Percentiles rank a stretch among this genome's conserved stretches.
phyloP scores from a whole-genome alignment of 495 filamentous ascomycete genomes.

The Massariosphaeria phaeospora region DNA sequence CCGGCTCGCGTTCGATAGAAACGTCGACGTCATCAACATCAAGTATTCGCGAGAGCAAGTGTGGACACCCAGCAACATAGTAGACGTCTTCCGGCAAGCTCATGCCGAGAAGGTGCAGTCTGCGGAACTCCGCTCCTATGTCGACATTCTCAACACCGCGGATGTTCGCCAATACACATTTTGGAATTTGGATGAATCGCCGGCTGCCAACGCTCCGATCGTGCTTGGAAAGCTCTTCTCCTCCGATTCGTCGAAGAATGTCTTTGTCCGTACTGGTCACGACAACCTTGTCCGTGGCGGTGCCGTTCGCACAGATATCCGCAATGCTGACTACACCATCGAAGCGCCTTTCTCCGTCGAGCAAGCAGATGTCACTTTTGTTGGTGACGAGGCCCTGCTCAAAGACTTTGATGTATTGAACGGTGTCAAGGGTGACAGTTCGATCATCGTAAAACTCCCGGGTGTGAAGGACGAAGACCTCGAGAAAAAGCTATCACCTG shows the following conservation, averaged over 20 bases:
- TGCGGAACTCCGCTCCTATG: conserved; percentile 47
- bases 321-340: conserved; percentile 71
- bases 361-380: conserved; percentile 69
- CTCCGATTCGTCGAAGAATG: conserved; percentile 66
- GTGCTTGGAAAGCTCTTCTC: conserved; percentile 69
- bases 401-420: conserved; percentile 66
- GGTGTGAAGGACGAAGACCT: conserved; percentile 80
- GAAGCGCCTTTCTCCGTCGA: conserved; percentile 79
- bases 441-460: conserved; percentile 68
- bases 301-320: conserved; percentile 74
- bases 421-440: conserved; percentile 64
- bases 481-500: conserved; percentile 75
- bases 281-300: conserved; percentile 90
- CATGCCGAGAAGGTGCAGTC: conserved; percentile 46
- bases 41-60: conserved; percentile 80
- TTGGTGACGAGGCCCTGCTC: conserved; percentile 74
- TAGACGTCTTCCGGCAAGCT: conserved; percentile 60
- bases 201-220: conserved; percentile 56
- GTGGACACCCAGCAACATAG: conserved; percentile 76
- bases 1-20: conserved; percentile 60
- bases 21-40: conserved; percentile 66
- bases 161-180: conserved; percentile 78
- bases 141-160: conserved; percentile 38
- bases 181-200: conserved; percentile 83
- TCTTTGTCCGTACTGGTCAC: conserved; percentile 66